These are phyloP conservation scores for Ochromonas danica DNA, from an alignment of 108 stramenopile species.

Conservation along the genomic window DNA sequence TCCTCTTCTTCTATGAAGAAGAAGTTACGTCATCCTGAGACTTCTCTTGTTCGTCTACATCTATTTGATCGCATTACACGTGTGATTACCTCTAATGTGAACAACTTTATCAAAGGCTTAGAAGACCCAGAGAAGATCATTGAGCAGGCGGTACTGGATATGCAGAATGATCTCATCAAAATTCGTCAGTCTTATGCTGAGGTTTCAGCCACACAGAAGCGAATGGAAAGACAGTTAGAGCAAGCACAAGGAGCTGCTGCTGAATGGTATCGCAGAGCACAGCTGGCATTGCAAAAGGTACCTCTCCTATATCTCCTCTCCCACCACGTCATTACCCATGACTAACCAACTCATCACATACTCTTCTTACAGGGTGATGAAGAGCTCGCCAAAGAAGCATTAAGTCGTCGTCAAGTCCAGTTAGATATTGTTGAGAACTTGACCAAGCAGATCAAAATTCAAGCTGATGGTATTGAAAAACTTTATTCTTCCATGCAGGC, in stretches of 20 bases:
- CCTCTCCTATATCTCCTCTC: too few relatives aligned
- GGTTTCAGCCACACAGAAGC: constrained; percentile 90
- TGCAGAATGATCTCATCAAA: constrained; percentile 91
- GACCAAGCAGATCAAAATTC: constrained; percentile 72
- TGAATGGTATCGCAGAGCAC: constrained; percentile 91
- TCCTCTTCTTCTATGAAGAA: too few relatives aligned
- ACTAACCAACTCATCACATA: too few relatives aligned
- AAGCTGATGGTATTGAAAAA: constrained; percentile 73
- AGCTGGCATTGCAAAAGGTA: too few relatives aligned
- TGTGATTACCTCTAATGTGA: constrained; percentile 72
- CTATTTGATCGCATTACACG: constrained; percentile 49
- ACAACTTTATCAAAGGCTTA: constrained; percentile 69
- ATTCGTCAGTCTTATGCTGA: constrained; percentile 94
- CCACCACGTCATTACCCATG: too few relatives aligned
- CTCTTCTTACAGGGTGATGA: constrained; percentile 83
- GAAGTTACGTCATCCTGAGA: too few relatives aligned
- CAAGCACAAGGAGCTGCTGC: constrained; percentile 69
- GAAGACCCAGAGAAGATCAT: constrained; percentile 92
- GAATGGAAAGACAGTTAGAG: constrained; percentile 53
- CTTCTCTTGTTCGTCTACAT: too few relatives aligned
- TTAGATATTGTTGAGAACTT: constrained; percentile 64
- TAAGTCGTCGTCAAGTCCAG: constrained; percentile 79
- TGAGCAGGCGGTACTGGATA: constrained; percentile 90
- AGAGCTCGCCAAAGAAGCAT: constrained; percentile 83
- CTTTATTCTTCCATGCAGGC: constrained; percentile 87